phyloP scores from a whole-genome alignment of 371 early-diverging fungal genomes.

The Globomyces sp. region DNA sequence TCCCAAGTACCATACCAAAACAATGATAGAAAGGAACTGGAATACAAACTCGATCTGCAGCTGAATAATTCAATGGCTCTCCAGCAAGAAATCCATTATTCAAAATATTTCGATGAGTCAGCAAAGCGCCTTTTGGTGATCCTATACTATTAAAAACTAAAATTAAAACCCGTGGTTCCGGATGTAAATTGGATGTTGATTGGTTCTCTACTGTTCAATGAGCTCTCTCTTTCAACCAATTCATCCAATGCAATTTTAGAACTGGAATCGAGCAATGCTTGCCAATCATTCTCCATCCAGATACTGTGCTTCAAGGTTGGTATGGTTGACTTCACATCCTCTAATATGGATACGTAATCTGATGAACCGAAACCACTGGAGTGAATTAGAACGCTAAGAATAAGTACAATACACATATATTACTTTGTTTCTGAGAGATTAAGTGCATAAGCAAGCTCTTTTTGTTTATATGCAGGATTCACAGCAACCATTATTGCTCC shows the following conservation, averaged over 20 bases:
- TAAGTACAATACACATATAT: conserved; percentile 15
- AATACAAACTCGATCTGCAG: conserved; percentile 52
- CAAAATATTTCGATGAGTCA: conserved; percentile 50
- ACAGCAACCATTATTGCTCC: conserved; percentile 49
- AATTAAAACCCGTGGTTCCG: conserved; percentile 58
- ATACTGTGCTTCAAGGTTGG: conserved; percentile 17
- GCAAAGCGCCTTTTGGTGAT: conserved; percentile 45
- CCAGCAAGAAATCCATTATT: conserved; percentile 55
- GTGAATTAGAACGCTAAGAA: conserved; percentile 27
- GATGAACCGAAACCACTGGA: conserved; percentile 38
- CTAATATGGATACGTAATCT: conserved; percentile 41
- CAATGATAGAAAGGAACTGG: conserved; percentile 52
- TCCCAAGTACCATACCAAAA: conserved; percentile 47
- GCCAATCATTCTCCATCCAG: conserved; percentile 13
- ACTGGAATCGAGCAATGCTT: not conserved
- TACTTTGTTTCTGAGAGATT: conserved; percentile 15
- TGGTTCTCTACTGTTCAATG: conserved; percentile 40
- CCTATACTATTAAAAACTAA: no score
- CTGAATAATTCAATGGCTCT: conserved; percentile 51
- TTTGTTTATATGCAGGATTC: conserved; percentile 46
- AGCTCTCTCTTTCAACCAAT: conserved; percentile 7
- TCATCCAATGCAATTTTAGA: not conserved
- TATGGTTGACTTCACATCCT: conserved; percentile 31
- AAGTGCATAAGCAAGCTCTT: conserved; percentile 43
- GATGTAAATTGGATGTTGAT: conserved; percentile 68